A percentile compares a stretch with the other conserved stretches of the same genome.
These are phyloP conservation scores for Ogataea hybrid DNA, from an alignment of 1,139 yeast genomes.

Conservation along the genomic window DNA sequence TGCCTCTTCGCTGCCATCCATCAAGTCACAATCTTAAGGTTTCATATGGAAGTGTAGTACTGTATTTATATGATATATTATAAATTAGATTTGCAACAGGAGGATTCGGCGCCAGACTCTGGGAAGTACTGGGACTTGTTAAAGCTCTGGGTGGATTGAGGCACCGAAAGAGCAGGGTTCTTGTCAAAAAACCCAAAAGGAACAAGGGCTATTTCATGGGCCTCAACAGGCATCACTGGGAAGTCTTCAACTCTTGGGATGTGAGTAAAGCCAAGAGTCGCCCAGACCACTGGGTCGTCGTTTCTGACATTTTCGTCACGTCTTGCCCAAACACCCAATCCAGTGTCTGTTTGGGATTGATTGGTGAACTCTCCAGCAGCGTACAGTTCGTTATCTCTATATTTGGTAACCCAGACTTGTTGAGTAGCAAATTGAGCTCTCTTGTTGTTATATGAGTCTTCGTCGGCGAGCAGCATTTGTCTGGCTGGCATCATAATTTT, in stretches of 20 bases:
- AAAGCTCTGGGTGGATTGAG: constrained; percentile 70
- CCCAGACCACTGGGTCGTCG: constrained; percentile 83
- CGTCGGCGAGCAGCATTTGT: constrained; percentile 68
- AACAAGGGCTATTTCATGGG: constrained; percentile 61
- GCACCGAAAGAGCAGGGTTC: constrained; percentile 83
- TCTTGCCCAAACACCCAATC: constrained; percentile 59
- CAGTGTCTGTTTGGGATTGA: constrained; percentile 64
- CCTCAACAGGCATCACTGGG: constrained; percentile 93
- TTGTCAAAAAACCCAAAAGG: constrained; percentile 79
- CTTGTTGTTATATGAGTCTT: constrained; percentile 58
- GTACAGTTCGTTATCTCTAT: constrained; percentile 63
- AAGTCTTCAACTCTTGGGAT: constrained; percentile 88
- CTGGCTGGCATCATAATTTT: constrained; percentile 76
- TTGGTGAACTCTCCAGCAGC: constrained; percentile 83
- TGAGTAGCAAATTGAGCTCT: constrained; percentile 74
- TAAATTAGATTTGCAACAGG: constrained; percentile 22
- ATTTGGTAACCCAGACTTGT: constrained; percentile 76
- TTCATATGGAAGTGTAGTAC: too few relatives aligned
- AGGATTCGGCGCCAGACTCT: constrained; percentile 8
- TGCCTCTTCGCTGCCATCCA: too few relatives aligned
- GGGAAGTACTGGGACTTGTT: constrained; percentile 52
- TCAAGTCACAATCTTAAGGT: too few relatives aligned
- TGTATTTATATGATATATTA: constrained; percentile 2
- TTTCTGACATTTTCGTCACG: constrained; percentile 74
- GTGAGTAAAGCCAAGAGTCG: constrained; percentile 84